A percentile compares a stretch with the other conserved stretches of the same genome.
Evolutionary conservation across 257 asterid genomes (phyloP).

Genomic region (Plantago ovata): DNA sequence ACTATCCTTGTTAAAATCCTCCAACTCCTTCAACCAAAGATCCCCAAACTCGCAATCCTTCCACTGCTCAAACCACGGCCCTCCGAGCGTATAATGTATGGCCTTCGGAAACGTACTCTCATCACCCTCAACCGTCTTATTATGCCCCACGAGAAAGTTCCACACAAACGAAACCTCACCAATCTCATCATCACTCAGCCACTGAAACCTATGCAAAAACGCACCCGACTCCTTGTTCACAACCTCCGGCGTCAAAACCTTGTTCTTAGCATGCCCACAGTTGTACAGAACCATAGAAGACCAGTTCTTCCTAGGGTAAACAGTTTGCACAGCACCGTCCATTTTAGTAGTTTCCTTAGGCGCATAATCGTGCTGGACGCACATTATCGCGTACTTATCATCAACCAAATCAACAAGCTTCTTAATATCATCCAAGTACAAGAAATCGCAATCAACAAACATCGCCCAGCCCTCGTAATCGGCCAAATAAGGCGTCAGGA

Average conservation of each 20-base stretch:
- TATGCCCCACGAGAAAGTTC: conserved; percentile 86
- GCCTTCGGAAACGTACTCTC: conserved; percentile 57
- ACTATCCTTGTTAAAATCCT: conserved; percentile 41
- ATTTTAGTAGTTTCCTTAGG: conserved; percentile 86
- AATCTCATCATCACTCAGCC: conserved; percentile 73
- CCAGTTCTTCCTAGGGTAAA: conserved; percentile 93
- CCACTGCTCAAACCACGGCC: conserved; percentile 96
- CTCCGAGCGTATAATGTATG: conserved; percentile 79
- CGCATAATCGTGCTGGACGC: conserved; percentile 80
- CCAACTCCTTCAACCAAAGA: conserved; percentile 76
- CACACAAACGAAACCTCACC: conserved; percentile 84
- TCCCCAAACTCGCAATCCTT: conserved; percentile 85
- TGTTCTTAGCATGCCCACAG: conserved; percentile 68
- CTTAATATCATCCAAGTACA: conserved; percentile 66
- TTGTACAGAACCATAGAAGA: conserved; percentile 90
- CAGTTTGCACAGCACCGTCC: conserved; percentile 85
- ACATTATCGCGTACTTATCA: conserved; percentile 72
- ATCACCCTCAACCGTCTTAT: conserved; percentile 60
- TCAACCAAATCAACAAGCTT: conserved; percentile 52
- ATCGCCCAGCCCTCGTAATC: conserved; percentile 76
- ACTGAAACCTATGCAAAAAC: conserved; percentile 76
- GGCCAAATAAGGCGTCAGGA: conserved; percentile 65
- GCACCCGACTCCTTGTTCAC: conserved; percentile 83
- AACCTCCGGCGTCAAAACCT: conserved; percentile 55
- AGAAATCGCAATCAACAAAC: conserved; percentile 90